Evolutionary conservation across 2,329 filamentous ascomycete genomes (phyloP), one percentile per base, ranked within the genome.

Genomic region (Neoascochyta sp.): DNA sequence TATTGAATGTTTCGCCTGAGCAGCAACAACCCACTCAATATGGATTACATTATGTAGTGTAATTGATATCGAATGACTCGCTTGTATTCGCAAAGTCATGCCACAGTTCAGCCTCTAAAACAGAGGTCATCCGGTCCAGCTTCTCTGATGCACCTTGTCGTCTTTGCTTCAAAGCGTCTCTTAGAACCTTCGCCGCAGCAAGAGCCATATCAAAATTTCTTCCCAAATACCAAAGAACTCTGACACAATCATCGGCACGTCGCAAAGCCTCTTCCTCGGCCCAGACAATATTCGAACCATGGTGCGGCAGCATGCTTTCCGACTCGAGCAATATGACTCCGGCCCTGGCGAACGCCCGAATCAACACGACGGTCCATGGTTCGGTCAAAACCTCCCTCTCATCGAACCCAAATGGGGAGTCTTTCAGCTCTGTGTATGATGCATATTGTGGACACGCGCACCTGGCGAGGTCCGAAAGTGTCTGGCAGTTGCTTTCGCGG

Each of bases 331-430:
- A 45, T 4, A 67, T 47, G 11, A 56, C 55, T 7, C 57, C 67
- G 0, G 73, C 69, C 45, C 68, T 72, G 14, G 69, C 65, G 35
- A 78, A 78, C 0, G 68, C 68, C 15, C 72, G 63, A 23, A 76
- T 69, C 16, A 78, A 54, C 3, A 78, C 68, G 21, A 70, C 68
- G 1, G 74, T 76, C 75, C 75, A 79, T 3, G 76, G 76, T 41
- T 79, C 75, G 1, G 74, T 76, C 32, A 80, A 48, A n/a, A 80
- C 62, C 1, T 75, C 70, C 3, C 71, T 73, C 35, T 75, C 66
- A 22, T 68, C 72, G 14, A 76, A 62, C 1, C 73, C 73, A 33
- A 70, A 69, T 46, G 77, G 74, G 31, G 75, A 72, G 13, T 70
- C 67, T 13, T 54, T 43, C 17, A 66, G 51, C 19, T 60, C 48